Evolutionary conservation across 106 monocot species (phyloP), one percentile per base, ranked within the genome.

Genomic region (Ottelia alismoides): DNA sequence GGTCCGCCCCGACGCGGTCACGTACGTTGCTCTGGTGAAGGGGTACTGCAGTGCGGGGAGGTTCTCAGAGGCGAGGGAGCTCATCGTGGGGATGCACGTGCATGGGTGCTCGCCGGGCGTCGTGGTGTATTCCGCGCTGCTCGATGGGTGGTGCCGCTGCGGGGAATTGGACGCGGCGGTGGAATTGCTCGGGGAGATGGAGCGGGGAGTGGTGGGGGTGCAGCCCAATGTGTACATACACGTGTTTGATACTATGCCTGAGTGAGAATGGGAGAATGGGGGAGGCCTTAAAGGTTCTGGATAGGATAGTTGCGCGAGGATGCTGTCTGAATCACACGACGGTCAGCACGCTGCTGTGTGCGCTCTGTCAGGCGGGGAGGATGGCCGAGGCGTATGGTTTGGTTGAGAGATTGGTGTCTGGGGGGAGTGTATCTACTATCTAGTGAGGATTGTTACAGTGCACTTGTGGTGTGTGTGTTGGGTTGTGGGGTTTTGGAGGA

Each of bases 191-290:
- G 62, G 28, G 4, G 64, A 82, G 66, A 85, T 92, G 91, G 91
- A 92, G 60, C 1, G 20, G 3, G 61, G 27, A 0, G 43, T 22
- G 0, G 70, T 46, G 0, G n/a, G n/a, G n/a, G 49, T 11, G 52
- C 47, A 1, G 69, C 84, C 0, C 85, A 86, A 57, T 78, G 76
- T 0, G 86, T 92, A 79, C 75, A 19, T 86, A 92, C 53, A 92
- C 92, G 4, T 86, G 86, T 82, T 76, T 86, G 82, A 79, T 86
- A 23, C 81, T 79, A 74, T 92, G 82, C 61, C 58, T 82, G 20
- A 73, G 78, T 69, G 74, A 79, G 50, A 72, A 55, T 4, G 61
- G 56, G 3, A 52, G 47, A 25, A 4, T 74, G 18, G 62, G 50
- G 10, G 82, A 78, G 11, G 92, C 85, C 0, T n/a, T 92, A 29